Percentiles rank a stretch among this genome's conserved stretches.
Evolutionary conservation across 208 protist species (phyloP).

Genomic region (Ichthyophonus hoferi): DNA sequence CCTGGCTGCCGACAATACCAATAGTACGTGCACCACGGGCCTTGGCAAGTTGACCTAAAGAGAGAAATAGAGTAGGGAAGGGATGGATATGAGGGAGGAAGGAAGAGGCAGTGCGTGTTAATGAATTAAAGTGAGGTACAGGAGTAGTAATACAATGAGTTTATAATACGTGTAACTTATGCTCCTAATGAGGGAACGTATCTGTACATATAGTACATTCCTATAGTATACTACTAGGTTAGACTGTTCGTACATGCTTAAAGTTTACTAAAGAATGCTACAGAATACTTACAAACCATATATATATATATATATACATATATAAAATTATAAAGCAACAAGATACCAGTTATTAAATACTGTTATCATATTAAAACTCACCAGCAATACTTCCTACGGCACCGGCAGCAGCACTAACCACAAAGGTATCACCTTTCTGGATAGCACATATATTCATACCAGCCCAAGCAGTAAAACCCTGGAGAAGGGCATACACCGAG

Average conservation of each 20-base stretch:
- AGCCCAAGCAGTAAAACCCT: conserved; percentile 10
- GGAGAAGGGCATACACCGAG: conserved; percentile 19
- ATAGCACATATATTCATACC: background rate
- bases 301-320: too few relatives aligned
- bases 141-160: too few relatives aligned
- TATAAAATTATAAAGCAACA: too few relatives aligned
- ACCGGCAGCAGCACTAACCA: conserved; percentile 5
- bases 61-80: background rate
- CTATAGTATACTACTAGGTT: too few relatives aligned
- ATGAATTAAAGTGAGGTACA: too few relatives aligned
- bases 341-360: background rate
- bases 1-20: conserved; percentile 1
- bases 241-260: too few relatives aligned
- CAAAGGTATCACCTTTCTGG: background rate
- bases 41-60: background rate
- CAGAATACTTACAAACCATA: too few relatives aligned
- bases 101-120: background rate
- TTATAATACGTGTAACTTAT: too few relatives aligned
- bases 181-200: too few relatives aligned
- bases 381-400: background rate
- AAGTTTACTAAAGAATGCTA: too few relatives aligned
- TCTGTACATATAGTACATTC: too few relatives aligned
- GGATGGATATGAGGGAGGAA: background rate
- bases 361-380: background rate
- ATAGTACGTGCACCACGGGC: background rate